Base-by-base conservation (phyloP, 2,329 filamentous ascomycete genomes). In the Colletotrichum trifolii region DNA sequence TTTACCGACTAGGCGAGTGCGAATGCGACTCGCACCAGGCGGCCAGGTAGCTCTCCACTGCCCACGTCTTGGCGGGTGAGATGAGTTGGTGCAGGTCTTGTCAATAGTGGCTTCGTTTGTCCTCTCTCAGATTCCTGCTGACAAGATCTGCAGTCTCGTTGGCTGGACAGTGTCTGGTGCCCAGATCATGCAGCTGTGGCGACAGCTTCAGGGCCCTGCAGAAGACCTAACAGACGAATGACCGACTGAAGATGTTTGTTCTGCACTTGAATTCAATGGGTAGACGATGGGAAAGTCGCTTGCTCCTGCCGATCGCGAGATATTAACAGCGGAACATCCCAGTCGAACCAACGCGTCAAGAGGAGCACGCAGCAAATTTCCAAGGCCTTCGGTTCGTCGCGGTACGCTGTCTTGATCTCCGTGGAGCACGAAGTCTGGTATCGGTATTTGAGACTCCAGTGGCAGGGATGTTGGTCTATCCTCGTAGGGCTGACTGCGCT, bases 1-100 rank as follows among this genome's bases (percentile, higher is more conserved):
- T 10, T 49, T 48, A 39, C 25, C 25, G 43, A 8, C 43, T 50
- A 58, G 38, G 17, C 55, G 46, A 58, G 46, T 58, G 55, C 55
- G 55, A 58, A 38, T 9, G 45, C 35, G 45, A 57, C n/a, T 50
- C 15, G 52, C 25, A 35, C 34, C 25, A 11, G 50, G 52, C 17
- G 25, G 43, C 50, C 17, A 36, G 6, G n/a, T 8, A 13, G 3
- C 17, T 12, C 15, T 15, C 8, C n/a, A 15, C 35, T 2, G 38
- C 9, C 9, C 38, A 6, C 3, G 9, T 9, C 38, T 45, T n/a
- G 15, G 13, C 10, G 42, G 10, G 10, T n/a, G 13, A 45, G 42
- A 12, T 6, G 13, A 13, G 9, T 40, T 4, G 42, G 42, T 45
- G 42, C 9, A 12, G n/a, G 13, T 12, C 7, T 45, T n/a, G 11